Percentiles rank a stretch among this genome's conserved stretches.
These are phyloP conservation scores for Cenchrus purpureus DNA, from an alignment of 176 grass and related monocot genomes.

Conservation along the genomic window DNA sequence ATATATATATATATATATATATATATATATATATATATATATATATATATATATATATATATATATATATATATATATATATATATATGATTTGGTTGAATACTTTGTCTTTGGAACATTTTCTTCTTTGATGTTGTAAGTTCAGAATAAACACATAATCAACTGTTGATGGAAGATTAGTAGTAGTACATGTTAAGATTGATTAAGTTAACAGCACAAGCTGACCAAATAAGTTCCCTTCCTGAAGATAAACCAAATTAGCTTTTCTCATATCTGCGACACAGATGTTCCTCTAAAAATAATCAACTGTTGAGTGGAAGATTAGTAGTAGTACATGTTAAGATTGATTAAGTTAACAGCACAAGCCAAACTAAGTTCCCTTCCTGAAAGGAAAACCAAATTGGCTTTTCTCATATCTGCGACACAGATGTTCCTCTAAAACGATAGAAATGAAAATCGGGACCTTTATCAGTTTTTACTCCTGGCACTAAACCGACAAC, in stretches of 20 bases:
- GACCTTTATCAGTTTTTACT: background rate
- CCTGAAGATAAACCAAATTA: background rate
- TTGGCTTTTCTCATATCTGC: background rate
- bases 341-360: background rate
- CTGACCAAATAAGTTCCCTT: background rate
- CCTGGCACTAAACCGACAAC: background rate
- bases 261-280: background rate
- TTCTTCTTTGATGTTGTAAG: slow-evolving; percentile 12
- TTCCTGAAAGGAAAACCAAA: background rate
- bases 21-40: too few relatives aligned
- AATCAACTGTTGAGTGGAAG: background rate
- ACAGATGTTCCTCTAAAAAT: background rate
- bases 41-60: too few relatives aligned
- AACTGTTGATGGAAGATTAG: slow-evolving; percentile 8
- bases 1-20: too few relatives aligned
- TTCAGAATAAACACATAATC: background rate
- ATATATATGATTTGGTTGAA: background rate
- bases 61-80: too few relatives aligned
- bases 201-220: background rate
- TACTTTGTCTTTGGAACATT: background rate
- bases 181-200: background rate
- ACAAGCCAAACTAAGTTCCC: background rate
- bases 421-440: background rate
- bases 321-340: background rate
- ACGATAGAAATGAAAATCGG: too few relatives aligned